Evolutionary conservation across 805 yeast genomes (phyloP).

Genomic region (Candida morakotiae): DNA sequence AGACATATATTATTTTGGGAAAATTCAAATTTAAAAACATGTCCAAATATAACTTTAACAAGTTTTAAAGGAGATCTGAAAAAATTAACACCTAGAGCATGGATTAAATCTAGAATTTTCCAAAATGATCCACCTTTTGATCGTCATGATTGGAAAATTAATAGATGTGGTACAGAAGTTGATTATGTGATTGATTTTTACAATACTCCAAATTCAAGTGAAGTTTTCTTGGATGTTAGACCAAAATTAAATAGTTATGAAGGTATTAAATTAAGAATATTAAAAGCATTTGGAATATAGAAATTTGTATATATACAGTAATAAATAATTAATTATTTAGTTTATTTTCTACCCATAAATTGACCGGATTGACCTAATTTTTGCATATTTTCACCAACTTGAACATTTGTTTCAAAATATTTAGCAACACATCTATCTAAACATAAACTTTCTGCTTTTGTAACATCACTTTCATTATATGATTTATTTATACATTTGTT

Average conservation of each 20-base stretch:
- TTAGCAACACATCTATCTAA: slow-evolving; percentile 94
- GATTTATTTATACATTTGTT: slow-evolving; percentile 68
- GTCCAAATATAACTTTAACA: slow-evolving; percentile 84
- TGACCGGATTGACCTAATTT: slow-evolving; percentile 44
- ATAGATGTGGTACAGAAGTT: slow-evolving; percentile 76
- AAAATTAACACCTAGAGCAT: slow-evolving; percentile 84
- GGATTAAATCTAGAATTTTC: slow-evolving; percentile 54
- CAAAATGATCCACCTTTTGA: slow-evolving; percentile 86
- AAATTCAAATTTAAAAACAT: slow-evolving; percentile 42
- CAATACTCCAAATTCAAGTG: slow-evolving; percentile 38
- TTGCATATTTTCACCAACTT: slow-evolving; percentile 78
- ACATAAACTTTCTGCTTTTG: slow-evolving; percentile 79
- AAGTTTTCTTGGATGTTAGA: slow-evolving; percentile 82
- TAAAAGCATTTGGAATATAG: slow-evolving; percentile 42
- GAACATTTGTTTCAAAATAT: slow-evolving; percentile 90
- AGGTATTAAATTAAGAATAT: slow-evolving; percentile 69
- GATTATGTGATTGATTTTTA: slow-evolving; percentile 95
- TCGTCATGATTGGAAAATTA: slow-evolving; percentile 91
- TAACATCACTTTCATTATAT: slow-evolving; percentile 70
- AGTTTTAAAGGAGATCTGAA: slow-evolving; percentile 87
- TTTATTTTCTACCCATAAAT: slow-evolving; percentile 40
- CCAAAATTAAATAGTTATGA: slow-evolving; percentile 83
- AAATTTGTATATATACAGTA: slow-evolving; percentile 1
- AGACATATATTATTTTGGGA: slow-evolving; percentile 82
- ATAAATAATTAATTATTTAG: not conserved